Evolutionary conservation across 2,329 filamentous ascomycete genomes (phyloP).

Genomic region (Epichloe gansuensis): DNA sequence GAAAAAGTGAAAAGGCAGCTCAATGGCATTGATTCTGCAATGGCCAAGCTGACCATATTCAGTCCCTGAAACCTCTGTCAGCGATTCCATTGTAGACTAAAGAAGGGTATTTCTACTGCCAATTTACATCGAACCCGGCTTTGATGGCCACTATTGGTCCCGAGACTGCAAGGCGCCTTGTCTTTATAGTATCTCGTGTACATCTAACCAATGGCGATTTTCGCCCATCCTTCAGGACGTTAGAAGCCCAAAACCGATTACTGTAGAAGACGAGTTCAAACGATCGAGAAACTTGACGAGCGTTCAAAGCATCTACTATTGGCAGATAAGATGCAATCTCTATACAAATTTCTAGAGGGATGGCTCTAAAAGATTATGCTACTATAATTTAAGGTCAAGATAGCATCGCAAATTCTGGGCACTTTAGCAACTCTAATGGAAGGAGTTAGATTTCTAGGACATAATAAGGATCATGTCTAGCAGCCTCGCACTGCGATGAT

Average conservation of each 20-base stretch:
- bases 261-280: conserved; percentile 6
- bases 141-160: neutral
- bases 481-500: neutral
- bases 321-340: conserved; percentile 3
- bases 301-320: conserved; percentile 6
- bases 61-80: no score
- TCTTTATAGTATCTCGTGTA: neutral
- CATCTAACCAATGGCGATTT: neutral
- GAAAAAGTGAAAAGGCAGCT: no score
- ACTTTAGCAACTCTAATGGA: conserved; percentile 2
- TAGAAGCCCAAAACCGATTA: conserved; percentile 7
- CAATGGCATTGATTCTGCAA: no score
- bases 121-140: no score
- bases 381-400: no score
- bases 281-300: conserved; percentile 5
- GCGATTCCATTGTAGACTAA: no score
- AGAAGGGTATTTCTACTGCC: no score
- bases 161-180: neutral
- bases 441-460: conserved; percentile 6
- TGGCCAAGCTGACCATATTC: no score
- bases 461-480: conserved; percentile 1
- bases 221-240: neutral
- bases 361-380: neutral
- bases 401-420: neutral
- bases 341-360: conserved; percentile 6